Percentiles rank a stretch among this genome's conserved stretches.
These are phyloP conservation scores for Eurotiales sp. DNA, from an alignment of 2,329 filamentous ascomycete genomes.

Conservation along the genomic window DNA sequence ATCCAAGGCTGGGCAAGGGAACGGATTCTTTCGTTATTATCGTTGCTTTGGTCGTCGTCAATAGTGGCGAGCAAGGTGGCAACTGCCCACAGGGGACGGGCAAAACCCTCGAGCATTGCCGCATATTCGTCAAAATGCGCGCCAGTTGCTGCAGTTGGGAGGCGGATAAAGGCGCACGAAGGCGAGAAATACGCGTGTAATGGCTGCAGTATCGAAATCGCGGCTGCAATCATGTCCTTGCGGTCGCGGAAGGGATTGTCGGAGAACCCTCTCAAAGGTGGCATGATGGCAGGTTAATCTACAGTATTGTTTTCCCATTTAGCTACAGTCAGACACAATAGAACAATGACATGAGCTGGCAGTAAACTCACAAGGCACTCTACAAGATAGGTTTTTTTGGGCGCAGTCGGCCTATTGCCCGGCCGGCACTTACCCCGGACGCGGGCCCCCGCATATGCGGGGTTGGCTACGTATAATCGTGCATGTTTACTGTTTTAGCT, in stretches of 20 bases:
- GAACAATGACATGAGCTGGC: too few species aligned
- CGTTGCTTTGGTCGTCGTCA: constrained; percentile 54
- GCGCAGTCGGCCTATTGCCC: too few species aligned
- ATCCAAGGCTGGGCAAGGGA: constrained; percentile 59
- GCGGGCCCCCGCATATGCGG: too few species aligned
- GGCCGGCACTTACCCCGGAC: too few species aligned
- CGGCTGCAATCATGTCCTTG: constrained; percentile 16
- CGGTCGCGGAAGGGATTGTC: constrained; percentile 18
- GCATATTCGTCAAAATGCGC: constrained; percentile 66
- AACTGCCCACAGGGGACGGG: constrained; percentile 71
- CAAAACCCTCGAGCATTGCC: constrained; percentile 72
- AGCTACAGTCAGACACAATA: too few species aligned
- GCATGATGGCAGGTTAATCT: constrained; percentile 14
- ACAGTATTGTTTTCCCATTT: background rate
- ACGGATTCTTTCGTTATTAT: background rate
- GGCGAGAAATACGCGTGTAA: constrained; percentile 19
- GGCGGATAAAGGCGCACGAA: constrained; percentile 14
- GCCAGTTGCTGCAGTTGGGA: constrained; percentile 18
- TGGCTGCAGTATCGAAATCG: constrained; percentile 17
- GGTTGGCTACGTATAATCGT: too few species aligned
- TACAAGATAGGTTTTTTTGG: too few species aligned
- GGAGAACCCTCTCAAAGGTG: constrained; percentile 17
- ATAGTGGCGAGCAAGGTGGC: constrained; percentile 67
- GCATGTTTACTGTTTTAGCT: too few species aligned
- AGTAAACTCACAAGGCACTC: too few species aligned